Conservation (phyloP, 1,284 basidiomycete species). For the Abortiporus biennis region DNA sequence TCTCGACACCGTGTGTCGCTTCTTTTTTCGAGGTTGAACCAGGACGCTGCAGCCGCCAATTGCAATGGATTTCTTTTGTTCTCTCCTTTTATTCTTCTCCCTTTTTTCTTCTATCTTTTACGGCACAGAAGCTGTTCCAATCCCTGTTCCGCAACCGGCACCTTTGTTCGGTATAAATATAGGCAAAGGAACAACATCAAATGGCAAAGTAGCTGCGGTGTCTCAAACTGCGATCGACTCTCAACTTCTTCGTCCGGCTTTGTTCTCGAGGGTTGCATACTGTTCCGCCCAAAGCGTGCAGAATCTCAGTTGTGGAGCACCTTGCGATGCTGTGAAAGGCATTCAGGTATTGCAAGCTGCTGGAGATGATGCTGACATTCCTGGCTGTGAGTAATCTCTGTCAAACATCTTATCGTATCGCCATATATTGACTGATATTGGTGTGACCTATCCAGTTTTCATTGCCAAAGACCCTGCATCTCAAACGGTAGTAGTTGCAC, state of each 20-base stretch:
- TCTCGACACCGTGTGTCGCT: too few species aligned
- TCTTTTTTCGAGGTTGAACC: too few species aligned
- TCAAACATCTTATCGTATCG: neutral
- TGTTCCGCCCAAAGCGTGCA: neutral
- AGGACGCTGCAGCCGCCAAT: too few species aligned
- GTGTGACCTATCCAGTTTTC: conserved; percentile 27
- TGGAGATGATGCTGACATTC: conserved; percentile 30
- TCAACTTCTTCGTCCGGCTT: neutral
- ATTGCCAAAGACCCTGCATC: conserved; percentile 33
- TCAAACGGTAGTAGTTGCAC: conserved; percentile 38
- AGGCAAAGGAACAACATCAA: too few species aligned
- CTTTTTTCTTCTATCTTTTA: too few species aligned
- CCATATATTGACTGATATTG: neutral
- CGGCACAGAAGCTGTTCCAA: too few species aligned
- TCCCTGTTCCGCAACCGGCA: too few species aligned
- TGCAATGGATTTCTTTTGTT: too few species aligned
- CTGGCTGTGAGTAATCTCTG: conserved; percentile 26
- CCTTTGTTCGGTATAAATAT: too few species aligned
- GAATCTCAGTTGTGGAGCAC: neutral
- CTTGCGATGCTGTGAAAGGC: conserved; percentile 25
- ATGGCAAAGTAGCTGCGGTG: too few species aligned
- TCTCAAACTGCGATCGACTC: neutral
- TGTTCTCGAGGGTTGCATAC: neutral
- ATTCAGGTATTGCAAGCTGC: conserved; percentile 30
- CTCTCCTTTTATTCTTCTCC: too few species aligned